These are phyloP conservation scores for Verticillium dahliae DNA, from an alignment of 2,329 filamentous ascomycete species.

Conservation along the genomic window DNA sequence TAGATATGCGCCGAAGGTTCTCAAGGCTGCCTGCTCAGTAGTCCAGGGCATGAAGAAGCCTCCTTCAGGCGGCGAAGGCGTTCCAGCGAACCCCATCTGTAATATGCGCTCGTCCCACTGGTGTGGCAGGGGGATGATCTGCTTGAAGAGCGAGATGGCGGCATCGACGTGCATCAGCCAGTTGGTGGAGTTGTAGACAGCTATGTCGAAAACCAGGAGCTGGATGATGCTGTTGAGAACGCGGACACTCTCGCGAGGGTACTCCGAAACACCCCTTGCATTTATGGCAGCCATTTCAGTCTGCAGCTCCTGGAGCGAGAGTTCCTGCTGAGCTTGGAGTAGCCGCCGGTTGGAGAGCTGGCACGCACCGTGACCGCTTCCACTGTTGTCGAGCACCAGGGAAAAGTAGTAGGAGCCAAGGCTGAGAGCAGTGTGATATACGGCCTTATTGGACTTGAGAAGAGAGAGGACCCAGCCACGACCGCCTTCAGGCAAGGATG, in stretches of 20 bases:
- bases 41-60: slow-evolving; percentile 26
- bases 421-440: slow-evolving; percentile 51
- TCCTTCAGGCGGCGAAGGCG: background rate
- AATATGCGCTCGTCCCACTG: slow-evolving; percentile 28
- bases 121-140: slow-evolving; percentile 31
- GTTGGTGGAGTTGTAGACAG: slow-evolving; percentile 36
- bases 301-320: slow-evolving; percentile 36
- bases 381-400: slow-evolving; percentile 29
- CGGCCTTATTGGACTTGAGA: slow-evolving; percentile 47
- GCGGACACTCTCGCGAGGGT: slow-evolving; percentile 25
- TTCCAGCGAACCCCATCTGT: slow-evolving; percentile 10
- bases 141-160: slow-evolving; percentile 40
- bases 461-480: slow-evolving; percentile 54
- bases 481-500: slow-evolving; percentile 47
- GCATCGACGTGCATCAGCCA: slow-evolving; percentile 45
- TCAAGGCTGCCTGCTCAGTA: slow-evolving; percentile 37
- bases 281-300: slow-evolving; percentile 31
- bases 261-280: slow-evolving; percentile 18
- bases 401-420: slow-evolving; percentile 52
- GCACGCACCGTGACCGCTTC: slow-evolving; percentile 10
- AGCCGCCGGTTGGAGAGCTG: slow-evolving; percentile 25
- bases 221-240: slow-evolving; percentile 46
- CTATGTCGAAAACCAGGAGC: slow-evolving; percentile 46
- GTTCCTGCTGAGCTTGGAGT: slow-evolving; percentile 36
- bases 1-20: slow-evolving; percentile 39